Evolutionary conservation across 208 protist species (phyloP).

Genomic region (Wallacemonas sp.): DNA sequence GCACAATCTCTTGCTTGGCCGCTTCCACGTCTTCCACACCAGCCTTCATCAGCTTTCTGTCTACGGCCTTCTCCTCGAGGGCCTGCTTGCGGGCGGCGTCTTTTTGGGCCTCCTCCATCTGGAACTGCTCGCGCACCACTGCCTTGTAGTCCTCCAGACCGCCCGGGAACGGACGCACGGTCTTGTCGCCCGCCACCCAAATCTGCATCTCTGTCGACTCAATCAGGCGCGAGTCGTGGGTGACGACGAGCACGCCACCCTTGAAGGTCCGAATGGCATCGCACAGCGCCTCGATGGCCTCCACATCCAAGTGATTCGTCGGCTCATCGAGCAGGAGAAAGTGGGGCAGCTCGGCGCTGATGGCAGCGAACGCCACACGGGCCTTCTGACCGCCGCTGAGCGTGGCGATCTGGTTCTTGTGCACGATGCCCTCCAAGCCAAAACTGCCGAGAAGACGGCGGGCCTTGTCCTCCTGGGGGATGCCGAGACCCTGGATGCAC

Average conservation of each 20-base stretch:
- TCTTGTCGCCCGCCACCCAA: constrained; percentile 86
- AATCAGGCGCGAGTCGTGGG: constrained; percentile 90
- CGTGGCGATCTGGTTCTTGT: constrained; percentile 90
- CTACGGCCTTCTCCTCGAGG: constrained; percentile 44
- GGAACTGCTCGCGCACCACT: constrained; percentile 69
- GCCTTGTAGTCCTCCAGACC: constrained; percentile 85
- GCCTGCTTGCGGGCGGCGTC: constrained; percentile 44
- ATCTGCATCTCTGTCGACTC: constrained; percentile 88
- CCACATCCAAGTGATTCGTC: constrained; percentile 94
- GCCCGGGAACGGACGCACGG: constrained; percentile 75
- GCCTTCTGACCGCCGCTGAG: constrained; percentile 95
- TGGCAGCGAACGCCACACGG: constrained; percentile 91
- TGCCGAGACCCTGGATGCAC: constrained; percentile 75
- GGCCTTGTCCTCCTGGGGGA: constrained; percentile 78
- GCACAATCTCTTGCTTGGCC: constrained; percentile 39
- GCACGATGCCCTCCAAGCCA: constrained; percentile 83
- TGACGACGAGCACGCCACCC: constrained; percentile 90
- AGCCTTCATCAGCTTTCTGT: constrained; percentile 53
- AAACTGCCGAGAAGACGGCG: constrained; percentile 85
- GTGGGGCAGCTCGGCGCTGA: constrained; percentile 90
- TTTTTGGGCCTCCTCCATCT: constrained; percentile 59
- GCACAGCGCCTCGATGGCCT: constrained; percentile 90
- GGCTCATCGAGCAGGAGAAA: constrained; percentile 96
- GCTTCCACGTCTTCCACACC: constrained; percentile 41
- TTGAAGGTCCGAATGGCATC: constrained; percentile 80